Evolutionary conservation across 1,284 basidiomycete genomes (phyloP), one percentile per base, ranked within the genome.

Genomic region (Rugosomyces carneus): DNA sequence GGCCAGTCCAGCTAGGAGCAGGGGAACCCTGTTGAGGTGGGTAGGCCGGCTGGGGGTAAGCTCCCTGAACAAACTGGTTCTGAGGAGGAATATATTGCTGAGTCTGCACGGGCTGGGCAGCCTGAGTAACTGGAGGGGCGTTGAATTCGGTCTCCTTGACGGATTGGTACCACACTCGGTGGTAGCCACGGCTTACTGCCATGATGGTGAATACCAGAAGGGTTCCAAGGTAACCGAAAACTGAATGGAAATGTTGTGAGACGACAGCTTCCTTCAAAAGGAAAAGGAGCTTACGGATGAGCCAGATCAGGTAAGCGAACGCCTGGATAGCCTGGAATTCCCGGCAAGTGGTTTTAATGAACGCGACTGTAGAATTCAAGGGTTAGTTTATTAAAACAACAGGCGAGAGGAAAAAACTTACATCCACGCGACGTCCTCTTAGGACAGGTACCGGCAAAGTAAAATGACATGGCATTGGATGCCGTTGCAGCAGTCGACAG

Each of bases 221-320:
- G 37, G 59, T 50, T 31, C 54, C 42, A 11, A 59, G 59, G 55
- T 77, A 80, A 3, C 51, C 52, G 51, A 75, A 47, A 16, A 77
- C 77, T 79, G 37, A 7, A 18, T 11, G 40, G 51, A 21, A 29
- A 27, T 26, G 9, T 29, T 37, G n/a, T 46, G 16, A 47, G 43
- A 31, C 26, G 1, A 16, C 5, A 13, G 21, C 18, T 45, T 35
- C 9, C 38, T 47, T 48, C 16, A 49, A 27, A 8, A 31, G 6
- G 43, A 35, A 44, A 48, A 35, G 8, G 40, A n/a, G 45, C 76
- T 50, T 45, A 80, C 78, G 53, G 2, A 71, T 51, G 20, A 80
- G 49, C 67, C 76, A 82, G 47, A 60, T 70, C 35, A 82, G 54
- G 63, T 74, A 78, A 6, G 69, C 57, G 56, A 81, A 78, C 0